A percentile compares a stretch with the other conserved stretches of the same genome.
Conservation (phyloP, 2,329 filamentous ascomycete species). For the Leptoxyphium fumago region DNA sequence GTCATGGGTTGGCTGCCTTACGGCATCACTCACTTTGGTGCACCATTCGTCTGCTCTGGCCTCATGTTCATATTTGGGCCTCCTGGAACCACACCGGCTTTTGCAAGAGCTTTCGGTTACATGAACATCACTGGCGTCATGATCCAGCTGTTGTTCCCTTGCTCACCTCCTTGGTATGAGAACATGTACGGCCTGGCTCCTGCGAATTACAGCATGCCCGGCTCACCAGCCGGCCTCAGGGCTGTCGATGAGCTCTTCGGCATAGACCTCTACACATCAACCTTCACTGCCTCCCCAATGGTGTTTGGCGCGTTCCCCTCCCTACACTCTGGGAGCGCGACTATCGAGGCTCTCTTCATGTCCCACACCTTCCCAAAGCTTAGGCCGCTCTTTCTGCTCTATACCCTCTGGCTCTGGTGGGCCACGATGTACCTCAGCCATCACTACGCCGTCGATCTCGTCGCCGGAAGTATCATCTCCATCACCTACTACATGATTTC, state of each 20-base stretch:
- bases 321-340: conserved; percentile 77
- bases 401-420: conserved; percentile 94
- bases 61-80: conserved; percentile 81
- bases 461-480: conserved; percentile 56
- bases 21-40: conserved; percentile 78
- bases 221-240: conserved; percentile 76
- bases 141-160: conserved; percentile 82
- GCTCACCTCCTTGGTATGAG: conserved; percentile 94
- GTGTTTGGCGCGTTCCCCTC: conserved; percentile 94
- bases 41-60: conserved; percentile 61
- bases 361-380: conserved; percentile 79
- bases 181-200: conserved; percentile 81
- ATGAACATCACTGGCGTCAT: conserved; percentile 79
- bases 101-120: conserved; percentile 79
- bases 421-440: conserved; percentile 96
- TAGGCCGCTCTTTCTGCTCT: conserved; percentile 64
- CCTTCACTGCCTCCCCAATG: conserved; percentile 76
- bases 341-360: conserved; percentile 84
- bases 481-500: conserved; percentile 65
- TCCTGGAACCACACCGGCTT: conserved; percentile 70
- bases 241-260: conserved; percentile 83
- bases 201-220: conserved; percentile 80
- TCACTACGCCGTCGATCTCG: conserved; percentile 89
- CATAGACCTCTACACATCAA: conserved; percentile 82
- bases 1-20: conserved; percentile 89